Evolutionary conservation across 192 early-diverging fungal genomes (phyloP), one percentile per base, ranked within the genome.

Genomic region (Coemansia erecta): DNA sequence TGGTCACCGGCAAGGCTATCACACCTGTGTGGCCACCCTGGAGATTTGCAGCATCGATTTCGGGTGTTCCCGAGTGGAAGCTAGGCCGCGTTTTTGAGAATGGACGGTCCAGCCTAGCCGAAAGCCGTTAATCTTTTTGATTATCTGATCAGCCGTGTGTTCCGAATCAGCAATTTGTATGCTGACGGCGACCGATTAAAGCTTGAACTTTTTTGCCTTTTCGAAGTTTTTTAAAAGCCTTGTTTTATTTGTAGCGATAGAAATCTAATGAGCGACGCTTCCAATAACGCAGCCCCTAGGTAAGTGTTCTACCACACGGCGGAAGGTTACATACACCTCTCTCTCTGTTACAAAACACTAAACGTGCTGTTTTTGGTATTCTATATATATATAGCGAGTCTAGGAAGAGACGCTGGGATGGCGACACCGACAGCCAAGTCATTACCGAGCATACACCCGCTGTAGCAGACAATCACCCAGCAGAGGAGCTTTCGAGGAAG

Each of bases 11-110:
- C 8, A 85, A 79, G 26, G 89, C 85, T 8, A 65, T 77, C 4
- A 61, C 67, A 23, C 81, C 91, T 10, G 35, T 91, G 17, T 91
- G 87, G 84, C 91, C 91, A 13, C 81, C 83, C 22, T 77, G 78
- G 55, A 70, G 89, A 49, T 82, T 90, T 62, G 86, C 83, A 5
- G 76, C 73, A 40, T 72, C 86, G 31, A 26, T 68, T 49, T 23
- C 55, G 14, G 58, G 55, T 13, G 44, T 81, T 9, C 68, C 80
- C n/a, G 63, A 68, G 17, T 81, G 66, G 70, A 77, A 77, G 51
- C 46, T 52, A 26, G 21, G 59, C 22, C 74, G 80, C 1, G 54
- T 81, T 18, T 73, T 60, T n/a, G 53, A 41, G 3, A 63, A 68
- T 40, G 74, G 68, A 40, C 22, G 26, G 22, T 26, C 60, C 1